Conservation (phyloP, 345 rosid genomes). For the Populus deltoides region DNA sequence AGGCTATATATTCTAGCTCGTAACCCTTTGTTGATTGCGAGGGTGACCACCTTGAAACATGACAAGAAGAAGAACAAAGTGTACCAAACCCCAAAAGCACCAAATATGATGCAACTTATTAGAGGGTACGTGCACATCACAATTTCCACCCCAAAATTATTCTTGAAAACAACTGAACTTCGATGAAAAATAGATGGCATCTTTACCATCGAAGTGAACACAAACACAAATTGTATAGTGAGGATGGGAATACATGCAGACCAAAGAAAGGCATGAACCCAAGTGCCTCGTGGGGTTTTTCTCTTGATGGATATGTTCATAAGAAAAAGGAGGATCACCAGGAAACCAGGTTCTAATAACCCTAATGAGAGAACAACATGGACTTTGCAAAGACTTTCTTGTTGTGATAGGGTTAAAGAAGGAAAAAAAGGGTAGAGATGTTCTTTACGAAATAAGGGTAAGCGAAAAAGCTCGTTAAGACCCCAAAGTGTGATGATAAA, state of each 20-base stretch:
- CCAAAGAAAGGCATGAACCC: constrained; percentile 39
- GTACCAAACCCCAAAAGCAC: constrained; percentile 38
- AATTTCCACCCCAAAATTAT: constrained; percentile 7
- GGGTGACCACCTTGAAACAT: constrained; percentile 40
- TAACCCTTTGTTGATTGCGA: constrained; percentile 59
- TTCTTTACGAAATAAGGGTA: constrained; percentile 37
- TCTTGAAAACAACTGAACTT: constrained; percentile 22
- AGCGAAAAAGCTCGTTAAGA: constrained; percentile 39
- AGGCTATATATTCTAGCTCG: constrained; percentile 40
- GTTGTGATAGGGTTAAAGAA: constrained; percentile 15
- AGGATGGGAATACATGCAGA: constrained; percentile 50
- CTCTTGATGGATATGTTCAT: constrained; percentile 52
- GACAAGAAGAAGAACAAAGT: constrained; percentile 39
- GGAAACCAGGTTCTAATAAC: constrained; percentile 55
- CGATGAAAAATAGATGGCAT: constrained; percentile 29
- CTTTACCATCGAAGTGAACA: constrained; percentile 4
- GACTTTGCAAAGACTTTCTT: constrained; percentile 38
- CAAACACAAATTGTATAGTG: constrained; percentile 31
- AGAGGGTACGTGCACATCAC: constrained; percentile 52
- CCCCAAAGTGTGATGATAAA: constrained; percentile 46
- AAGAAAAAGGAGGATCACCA: constrained; percentile 51
- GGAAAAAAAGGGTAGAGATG: constrained; percentile 23
- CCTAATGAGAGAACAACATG: constrained; percentile 56
- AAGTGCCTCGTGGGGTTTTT: constrained; percentile 27
- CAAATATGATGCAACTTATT: constrained; percentile 43